These are phyloP conservation scores for Puya raimondii DNA, from an alignment of 176 grass and related monocot genomes.

Conservation along the genomic window DNA sequence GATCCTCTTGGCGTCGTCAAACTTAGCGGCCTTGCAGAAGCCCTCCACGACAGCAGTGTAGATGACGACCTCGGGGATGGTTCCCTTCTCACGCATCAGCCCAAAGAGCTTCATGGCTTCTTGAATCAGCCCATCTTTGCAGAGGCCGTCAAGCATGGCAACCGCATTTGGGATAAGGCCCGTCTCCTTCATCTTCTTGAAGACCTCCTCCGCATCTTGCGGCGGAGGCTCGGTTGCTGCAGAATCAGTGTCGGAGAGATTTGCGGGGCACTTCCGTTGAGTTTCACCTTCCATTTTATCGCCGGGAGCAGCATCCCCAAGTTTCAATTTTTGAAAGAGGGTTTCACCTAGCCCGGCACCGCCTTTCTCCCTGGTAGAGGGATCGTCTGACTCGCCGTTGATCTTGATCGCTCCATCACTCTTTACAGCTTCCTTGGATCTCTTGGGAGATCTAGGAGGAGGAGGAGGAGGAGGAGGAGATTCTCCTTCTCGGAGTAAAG, in stretches of 20 bases:
- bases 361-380: background rate
- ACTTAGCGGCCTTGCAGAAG: conserved; percentile 59
- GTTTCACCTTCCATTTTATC: conserved; percentile 7
- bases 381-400: background rate
- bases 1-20: conserved; percentile 66
- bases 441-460: background rate
- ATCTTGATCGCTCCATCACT: background rate
- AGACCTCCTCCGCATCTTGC: conserved; percentile 62
- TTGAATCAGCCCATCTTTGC: conserved; percentile 82
- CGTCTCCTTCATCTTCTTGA: conserved; percentile 85
- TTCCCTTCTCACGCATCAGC: conserved; percentile 81
- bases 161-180: conserved; percentile 85
- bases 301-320: conserved; percentile 17
- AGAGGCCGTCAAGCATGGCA: conserved; percentile 81
- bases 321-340: conserved; percentile 58
- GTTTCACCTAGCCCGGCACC: conserved; percentile 28
- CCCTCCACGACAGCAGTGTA: conserved; percentile 88
- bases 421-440: conserved; percentile 5
- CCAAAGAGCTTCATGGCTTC: conserved; percentile 95
- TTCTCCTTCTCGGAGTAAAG: background rate
- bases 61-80: conserved; percentile 87
- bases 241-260: background rate
- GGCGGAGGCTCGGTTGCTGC: conserved; percentile 1
- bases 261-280: conserved; percentile 4
- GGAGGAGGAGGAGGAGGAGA: background rate